Evolutionary conservation across 768 basidiomycete genomes (phyloP).

Genomic region (Pleurotus cornucopiae): DNA sequence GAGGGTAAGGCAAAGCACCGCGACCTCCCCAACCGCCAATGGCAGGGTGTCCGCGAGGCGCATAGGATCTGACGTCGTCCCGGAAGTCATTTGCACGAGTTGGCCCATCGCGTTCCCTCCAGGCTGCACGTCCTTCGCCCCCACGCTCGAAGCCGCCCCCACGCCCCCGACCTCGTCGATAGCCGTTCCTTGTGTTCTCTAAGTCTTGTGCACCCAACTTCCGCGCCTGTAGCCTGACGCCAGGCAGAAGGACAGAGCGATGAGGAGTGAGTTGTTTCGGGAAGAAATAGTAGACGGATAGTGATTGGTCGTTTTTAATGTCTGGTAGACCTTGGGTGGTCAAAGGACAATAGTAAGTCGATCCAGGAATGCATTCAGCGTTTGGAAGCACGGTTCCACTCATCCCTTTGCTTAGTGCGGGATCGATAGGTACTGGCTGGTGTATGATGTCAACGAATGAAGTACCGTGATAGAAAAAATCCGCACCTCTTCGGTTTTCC

Average conservation of each 20-base stretch:
- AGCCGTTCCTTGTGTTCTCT: slow-evolving; percentile 60
- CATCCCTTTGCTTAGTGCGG: slow-evolving; percentile 69
- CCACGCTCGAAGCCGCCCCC: slow-evolving; percentile 39
- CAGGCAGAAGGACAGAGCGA: slow-evolving; percentile 76
- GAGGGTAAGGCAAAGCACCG: slow-evolving; percentile 27
- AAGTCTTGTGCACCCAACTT: slow-evolving; percentile 67
- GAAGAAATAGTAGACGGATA: slow-evolving; percentile 87
- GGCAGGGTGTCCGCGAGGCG: slow-evolving; percentile 29
- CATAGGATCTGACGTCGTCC: slow-evolving; percentile 22
- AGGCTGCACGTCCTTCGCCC: slow-evolving; percentile 32
- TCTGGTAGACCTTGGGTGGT: slow-evolving; percentile 59
- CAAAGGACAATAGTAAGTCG: slow-evolving; percentile 82
- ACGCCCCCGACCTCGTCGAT: slow-evolving; percentile 42
- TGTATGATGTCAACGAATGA: background rate
- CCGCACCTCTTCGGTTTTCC: slow-evolving; percentile 73
- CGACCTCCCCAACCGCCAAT: slow-evolving; percentile 20
- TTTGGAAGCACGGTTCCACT: slow-evolving; percentile 79
- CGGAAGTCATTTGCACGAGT: slow-evolving; percentile 18
- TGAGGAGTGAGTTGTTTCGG: slow-evolving; percentile 85
- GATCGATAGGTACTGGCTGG: slow-evolving; percentile 74
- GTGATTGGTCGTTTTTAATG: slow-evolving; percentile 80
- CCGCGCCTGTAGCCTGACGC: slow-evolving; percentile 54
- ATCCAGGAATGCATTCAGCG: slow-evolving; percentile 86
- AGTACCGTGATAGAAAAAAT: slow-evolving; percentile 5
- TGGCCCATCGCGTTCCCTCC: slow-evolving; percentile 17